A percentile compares a stretch with the other conserved stretches of the same genome.
Conservation (phyloP, 306 rosid genomes). For the Cucurbita moschata region DNA sequence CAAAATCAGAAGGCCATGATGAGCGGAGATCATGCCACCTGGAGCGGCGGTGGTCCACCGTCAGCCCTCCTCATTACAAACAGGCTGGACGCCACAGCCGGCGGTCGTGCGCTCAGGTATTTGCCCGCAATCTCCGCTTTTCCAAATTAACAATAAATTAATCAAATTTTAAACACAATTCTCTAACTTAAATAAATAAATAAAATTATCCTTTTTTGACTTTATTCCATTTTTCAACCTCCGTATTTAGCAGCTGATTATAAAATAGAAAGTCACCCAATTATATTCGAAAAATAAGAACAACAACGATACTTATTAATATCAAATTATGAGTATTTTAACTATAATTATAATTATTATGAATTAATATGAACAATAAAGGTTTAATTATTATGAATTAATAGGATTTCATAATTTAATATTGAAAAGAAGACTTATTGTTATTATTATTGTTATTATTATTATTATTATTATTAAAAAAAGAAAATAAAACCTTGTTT, state of each 20-base stretch:
- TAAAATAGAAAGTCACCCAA: not conserved
- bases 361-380: no score
- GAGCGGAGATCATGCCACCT: not conserved
- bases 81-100: slow-evolving; percentile 19
- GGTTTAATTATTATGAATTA: no score
- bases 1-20: not conserved
- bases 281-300: not conserved
- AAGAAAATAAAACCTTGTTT: not conserved
- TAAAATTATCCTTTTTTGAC: not conserved
- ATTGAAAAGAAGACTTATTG: not conserved
- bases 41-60: slow-evolving; percentile 7
- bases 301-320: not conserved
- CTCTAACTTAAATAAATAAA: not conserved
- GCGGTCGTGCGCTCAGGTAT: slow-evolving; percentile 7
- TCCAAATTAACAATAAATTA: not conserved
- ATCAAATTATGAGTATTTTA: not conserved
- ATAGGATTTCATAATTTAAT: not conserved
- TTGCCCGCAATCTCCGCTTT: slow-evolving; percentile 16
- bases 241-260: not conserved
- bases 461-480: no score
- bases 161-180: not conserved
- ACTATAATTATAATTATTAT: not conserved
- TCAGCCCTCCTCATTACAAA: not conserved
- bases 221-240: not conserved
- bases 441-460: not conserved